Evolutionary conservation across 805 yeast genomes (phyloP), one percentile per base, ranked within the genome.

Genomic region (Spathaspora boniae): DNA sequence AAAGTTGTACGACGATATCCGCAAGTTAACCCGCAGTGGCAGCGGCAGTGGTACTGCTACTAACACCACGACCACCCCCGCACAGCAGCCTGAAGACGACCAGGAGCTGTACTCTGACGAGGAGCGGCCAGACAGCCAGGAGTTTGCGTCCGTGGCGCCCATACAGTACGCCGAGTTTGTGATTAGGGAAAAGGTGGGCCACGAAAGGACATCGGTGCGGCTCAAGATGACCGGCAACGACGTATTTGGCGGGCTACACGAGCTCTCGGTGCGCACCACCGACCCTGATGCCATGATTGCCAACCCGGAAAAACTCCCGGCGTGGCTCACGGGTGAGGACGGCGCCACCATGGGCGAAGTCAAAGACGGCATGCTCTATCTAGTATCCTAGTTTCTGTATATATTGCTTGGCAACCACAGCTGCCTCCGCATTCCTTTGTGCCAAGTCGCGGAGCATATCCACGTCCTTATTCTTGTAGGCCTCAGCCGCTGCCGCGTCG

Each of bases 261-360:
- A 83, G 48, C 62, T 86, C 12, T 73, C 87, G 18, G 60, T 56
- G 2, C 17, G 25, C 9, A 44, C 56, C 2, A 33, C 40, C 0
- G 51, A 53, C 12, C 34, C 47, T 12, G 41, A 46, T 64, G 63
- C 34, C 38, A 60, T 43, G 72, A 47, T 69, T 0, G 56, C 80
- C 2, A 72, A 82, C 45, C 72, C 83, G 0, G 60, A 68, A n/a
- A 62, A 45, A 0, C 58, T 83, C 11, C 95, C 95, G 1, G 72
- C 78, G 20, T 86, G 88, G 89, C 54, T 86, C 21, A 78, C 89
- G 4, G 95, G 94, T 2, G 87, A 84, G 53, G 80, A 80, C 42
- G 82, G 84, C 0, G 46, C 57, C 1, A 58, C 60, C 26, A 62
- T 73, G 24, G 88, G 88, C 0, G 47, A 43, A 11, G 42, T 57